Evolutionary conservation across 768 basidiomycete species (phyloP), one percentile per base, ranked within the genome.

Genomic region (Thelephora aurantiotincta): DNA sequence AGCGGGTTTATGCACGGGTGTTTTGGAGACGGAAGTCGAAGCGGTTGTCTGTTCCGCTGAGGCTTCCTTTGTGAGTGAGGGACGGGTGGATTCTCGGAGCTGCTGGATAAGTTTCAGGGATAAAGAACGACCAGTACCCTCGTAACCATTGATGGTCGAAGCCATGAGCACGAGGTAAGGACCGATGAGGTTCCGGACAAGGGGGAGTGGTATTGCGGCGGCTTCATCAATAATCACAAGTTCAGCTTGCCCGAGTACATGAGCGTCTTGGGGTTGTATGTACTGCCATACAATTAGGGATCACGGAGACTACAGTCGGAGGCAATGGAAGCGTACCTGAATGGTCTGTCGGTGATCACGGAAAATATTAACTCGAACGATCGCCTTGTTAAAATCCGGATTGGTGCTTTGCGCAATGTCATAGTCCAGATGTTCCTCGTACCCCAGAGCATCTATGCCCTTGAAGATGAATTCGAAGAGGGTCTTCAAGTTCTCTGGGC

Each of bases 111-210:
- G 84, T 64, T 99, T 99, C 51, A 99, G 82, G 43, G 92, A 96
- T 43, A 99, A 78, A 1, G 93, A 97, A 22, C 96, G 87, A n/a
- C 96, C 96, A 0, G 96, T 98, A 22, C 96, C 96, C 72, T 98
- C 96, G 64, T 99, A 99, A 35, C 96, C 96, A 61, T 97, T 98
- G 67, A 99, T 92, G 0, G 96, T 99, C n/a, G 92, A 96, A 1
- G 96, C 89, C 73, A 98, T 82, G 71, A 98, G 98, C 45, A 98
- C 92, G 33, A 98, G 85, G 65, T 98, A 98, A 1, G 83, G 84
- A 0, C 96, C 96, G 47, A 99, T 80, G 52, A 99, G 84, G 56
- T 90, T 89, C 48, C 86, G 80, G 14, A 99, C 94, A 33, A 99
- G 81, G 2, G 94, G 92, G 14, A 98, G 77, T 1, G 96, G 96